Base-by-base conservation (phyloP, 352 stramenopile species). In the Pythium dissimile region DNA sequence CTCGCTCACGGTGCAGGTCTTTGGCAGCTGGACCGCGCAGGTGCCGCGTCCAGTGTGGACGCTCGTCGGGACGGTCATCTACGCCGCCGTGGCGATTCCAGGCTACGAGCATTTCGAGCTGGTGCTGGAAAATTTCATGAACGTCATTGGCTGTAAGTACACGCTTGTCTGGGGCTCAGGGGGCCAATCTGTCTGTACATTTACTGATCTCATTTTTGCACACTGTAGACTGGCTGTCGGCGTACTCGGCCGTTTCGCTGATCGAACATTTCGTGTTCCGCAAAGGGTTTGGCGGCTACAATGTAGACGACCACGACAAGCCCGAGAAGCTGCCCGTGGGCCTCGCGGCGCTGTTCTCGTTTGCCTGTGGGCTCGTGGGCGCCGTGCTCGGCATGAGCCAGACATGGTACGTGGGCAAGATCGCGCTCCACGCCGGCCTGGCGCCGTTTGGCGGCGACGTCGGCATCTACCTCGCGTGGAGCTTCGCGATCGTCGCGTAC, bases 81-180 rank as follows among this genome's bases (percentile, higher is more conserved):
- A 79, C 52, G 54, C 60, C 10, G 60, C 52, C n/a, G 48, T 79
- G 11, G 71, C 71, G 13, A 66, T 79, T 34, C 60, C 64, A 0
- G 67, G 67, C 24, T 79, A 76, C 62, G 64, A 58, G 31, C 58
- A 79, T 52, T 79, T 79, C 16, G 71, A 79, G 46, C 43, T 41
- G 34, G 64, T 79, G 38, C 59, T 79, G 13, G 61, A 79, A 27
- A 79, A 79, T 61, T 79, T 79, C 31, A 79, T 79, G 71, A 79
- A 76, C 64, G 42, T 79, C 67, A 80, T 80, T 63, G 67, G 54
- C 52, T 80, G 51, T 59, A 59, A 15, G 51, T 59, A 38, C 13
- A 16, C 15, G 44, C 0, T 51, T 38, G 21, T 21, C n/a, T n/a
- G n/a, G n/a, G n/a, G n/a, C n/a, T n/a, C n/a, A n/a, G n/a, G n/a